A percentile compares a stretch with the other conserved stretches of the same genome.
phyloP scores from a whole-genome alignment of 805 yeast species.

The Wickerhamiella sorbophila region DNA sequence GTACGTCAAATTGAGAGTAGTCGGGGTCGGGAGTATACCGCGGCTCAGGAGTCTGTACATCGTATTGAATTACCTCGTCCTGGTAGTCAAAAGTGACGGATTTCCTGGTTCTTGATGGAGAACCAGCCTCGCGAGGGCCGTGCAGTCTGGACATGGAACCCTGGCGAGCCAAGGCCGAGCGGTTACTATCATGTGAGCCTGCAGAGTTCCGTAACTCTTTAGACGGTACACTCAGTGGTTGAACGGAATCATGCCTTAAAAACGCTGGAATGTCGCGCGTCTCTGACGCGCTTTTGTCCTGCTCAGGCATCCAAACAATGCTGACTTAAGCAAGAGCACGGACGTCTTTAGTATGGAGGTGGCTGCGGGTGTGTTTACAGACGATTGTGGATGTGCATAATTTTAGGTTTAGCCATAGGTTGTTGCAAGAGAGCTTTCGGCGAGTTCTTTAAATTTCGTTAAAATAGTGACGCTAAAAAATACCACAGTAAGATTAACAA shows the following conservation, averaged over 20 bases:
- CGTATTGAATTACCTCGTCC: constrained; percentile 20
- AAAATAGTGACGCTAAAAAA: too few species aligned
- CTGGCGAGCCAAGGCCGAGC: constrained; percentile 18
- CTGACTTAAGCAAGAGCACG: background rate
- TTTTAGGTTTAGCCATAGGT: too few species aligned
- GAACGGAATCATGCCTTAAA: background rate
- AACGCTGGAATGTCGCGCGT: background rate
- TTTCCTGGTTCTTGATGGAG: constrained; percentile 11
- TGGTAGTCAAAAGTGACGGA: constrained; percentile 19
- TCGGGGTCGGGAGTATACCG: constrained; percentile 14
- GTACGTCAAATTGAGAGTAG: constrained; percentile 9
- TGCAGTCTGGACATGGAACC: constrained; percentile 15
- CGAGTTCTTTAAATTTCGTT: too few species aligned
- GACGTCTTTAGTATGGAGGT: too few species aligned
- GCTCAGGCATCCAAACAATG: background rate
- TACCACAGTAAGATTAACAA: too few species aligned
- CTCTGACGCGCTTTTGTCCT: background rate
- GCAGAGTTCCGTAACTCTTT: background rate
- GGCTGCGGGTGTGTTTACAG: too few species aligned
- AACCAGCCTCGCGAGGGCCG: constrained; percentile 16
- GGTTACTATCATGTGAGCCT: constrained; percentile 1
- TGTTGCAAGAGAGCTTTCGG: too few species aligned
- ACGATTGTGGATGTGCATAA: too few species aligned
- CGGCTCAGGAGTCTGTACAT: constrained; percentile 16
- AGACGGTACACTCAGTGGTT: constrained; percentile 5